Conservation (phyloP, 345 rosid genomes). For the Melaleuca quinquenervia region DNA sequence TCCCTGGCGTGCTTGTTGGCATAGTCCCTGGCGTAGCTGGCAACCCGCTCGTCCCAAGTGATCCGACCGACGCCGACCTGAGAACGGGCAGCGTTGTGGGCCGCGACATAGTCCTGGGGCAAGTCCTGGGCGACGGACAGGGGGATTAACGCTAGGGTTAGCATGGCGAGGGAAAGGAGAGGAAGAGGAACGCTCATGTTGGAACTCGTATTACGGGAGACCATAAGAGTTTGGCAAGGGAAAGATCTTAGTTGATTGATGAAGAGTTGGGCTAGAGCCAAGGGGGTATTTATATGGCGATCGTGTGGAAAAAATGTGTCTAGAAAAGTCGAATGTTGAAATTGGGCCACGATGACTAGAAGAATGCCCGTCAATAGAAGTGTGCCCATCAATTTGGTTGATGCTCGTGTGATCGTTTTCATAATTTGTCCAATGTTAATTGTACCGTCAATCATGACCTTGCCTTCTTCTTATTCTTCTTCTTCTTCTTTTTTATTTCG, state of each 20-base stretch:
- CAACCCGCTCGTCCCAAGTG: constrained; percentile 24
- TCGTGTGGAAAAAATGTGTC: neutral
- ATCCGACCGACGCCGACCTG: constrained; percentile 11
- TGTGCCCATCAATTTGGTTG: neutral
- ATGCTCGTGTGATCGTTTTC: neutral
- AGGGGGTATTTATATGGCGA: neutral
- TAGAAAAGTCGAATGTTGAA: neutral
- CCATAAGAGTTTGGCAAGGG: neutral
- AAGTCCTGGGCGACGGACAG: constrained; percentile 2
- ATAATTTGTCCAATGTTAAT: neutral
- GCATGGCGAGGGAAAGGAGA: neutral
- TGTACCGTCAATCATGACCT: neutral
- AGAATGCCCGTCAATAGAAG: neutral
- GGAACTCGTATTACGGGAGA: neutral
- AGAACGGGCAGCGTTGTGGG: constrained; percentile 21
- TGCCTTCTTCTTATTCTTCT: neutral
- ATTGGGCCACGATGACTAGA: neutral
- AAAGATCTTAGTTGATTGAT: neutral
- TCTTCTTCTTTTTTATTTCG: neutral
- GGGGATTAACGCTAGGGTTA: neutral
- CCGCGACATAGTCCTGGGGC: constrained; percentile 7
- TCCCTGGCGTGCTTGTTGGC: constrained; percentile 8
- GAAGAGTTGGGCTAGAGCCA: neutral
- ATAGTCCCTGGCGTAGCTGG: constrained; percentile 17
- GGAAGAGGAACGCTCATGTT: neutral